Percentiles rank a stretch among this genome's conserved stretches.
phyloP scores from a whole-genome alignment of 2,329 filamentous ascomycete genomes.

The Exserohilum rostratum region DNA sequence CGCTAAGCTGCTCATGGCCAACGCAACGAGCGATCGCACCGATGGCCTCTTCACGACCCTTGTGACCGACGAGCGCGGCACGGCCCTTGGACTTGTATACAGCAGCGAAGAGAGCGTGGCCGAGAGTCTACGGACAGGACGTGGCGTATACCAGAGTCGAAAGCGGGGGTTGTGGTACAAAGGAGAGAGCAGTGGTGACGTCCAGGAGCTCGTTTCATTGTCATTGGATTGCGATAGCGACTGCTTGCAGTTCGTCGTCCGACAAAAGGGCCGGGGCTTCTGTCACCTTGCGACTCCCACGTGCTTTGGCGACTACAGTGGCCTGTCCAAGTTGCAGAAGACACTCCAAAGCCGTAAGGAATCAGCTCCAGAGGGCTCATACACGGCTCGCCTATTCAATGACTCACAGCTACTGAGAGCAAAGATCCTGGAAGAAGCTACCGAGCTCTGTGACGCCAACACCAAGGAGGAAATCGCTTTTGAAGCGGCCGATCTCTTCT shows the following conservation, averaged over 20 bases:
- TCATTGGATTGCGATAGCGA: conserved; percentile 93
- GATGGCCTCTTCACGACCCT: conserved; percentile 89
- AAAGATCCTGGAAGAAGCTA: conserved; percentile 98
- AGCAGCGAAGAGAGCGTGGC: conserved; percentile 89
- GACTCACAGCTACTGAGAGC: conserved; percentile 87
- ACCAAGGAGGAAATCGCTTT: conserved; percentile 85
- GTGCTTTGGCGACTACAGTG: conserved; percentile 86
- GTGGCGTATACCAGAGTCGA: conserved; percentile 92
- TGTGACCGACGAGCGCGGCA: conserved; percentile 85
- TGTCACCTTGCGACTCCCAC: conserved; percentile 91
- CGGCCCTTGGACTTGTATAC: conserved; percentile 89
- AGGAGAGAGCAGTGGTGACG: conserved; percentile 91
- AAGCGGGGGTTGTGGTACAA: conserved; percentile 98
- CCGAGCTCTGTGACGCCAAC: conserved; percentile 88
- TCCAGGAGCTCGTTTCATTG: conserved; percentile 84
- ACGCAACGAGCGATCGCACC: conserved; percentile 78
- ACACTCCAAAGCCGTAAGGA: conserved; percentile 81
- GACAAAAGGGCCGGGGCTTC: conserved; percentile 86
- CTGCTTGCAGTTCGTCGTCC: conserved; percentile 86
- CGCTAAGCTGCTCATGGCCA: conserved; percentile 72
- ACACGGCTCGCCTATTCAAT: conserved; percentile 90
- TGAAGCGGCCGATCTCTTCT: conserved; percentile 92
- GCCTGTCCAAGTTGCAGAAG: conserved; percentile 83
- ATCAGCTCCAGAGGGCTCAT: conserved; percentile 86
- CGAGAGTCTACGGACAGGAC: conserved; percentile 80